Base-by-base conservation (phyloP, 2,329 filamentous ascomycete genomes). In the Diaporthe batatas region DNA sequence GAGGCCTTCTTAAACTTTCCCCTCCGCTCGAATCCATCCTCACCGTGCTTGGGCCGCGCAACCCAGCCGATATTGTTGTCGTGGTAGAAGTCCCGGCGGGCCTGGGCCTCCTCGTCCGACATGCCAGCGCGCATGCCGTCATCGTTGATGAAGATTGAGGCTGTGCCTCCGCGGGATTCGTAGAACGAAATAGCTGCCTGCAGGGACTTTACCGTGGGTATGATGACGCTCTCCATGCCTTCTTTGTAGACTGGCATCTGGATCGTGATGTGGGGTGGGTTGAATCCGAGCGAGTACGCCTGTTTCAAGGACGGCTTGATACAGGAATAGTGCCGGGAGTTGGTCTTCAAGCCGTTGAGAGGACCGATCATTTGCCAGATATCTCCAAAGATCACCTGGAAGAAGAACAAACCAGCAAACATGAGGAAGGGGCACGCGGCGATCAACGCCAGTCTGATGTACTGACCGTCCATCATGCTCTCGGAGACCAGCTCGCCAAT, bases 1-100 rank as follows among this genome's bases (percentile, higher is more conserved):
- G 91, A 93, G 1, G 91, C 91, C 81, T 93, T 92, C 83, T 93
- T 93, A 84, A 92, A 93, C 79, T 92, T 92, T 70, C 91, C 91
- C 51, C 84, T 84, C 51, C 89, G 84, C 23, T 87, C 74, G 76
- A 89, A 91, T 23, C 82, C 84, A 54, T 84, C 80, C 32, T 84
- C 82, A 70, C 84, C 84, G 73, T 87, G 83, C 65, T 80, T 81
- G 7, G 85, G 84, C n/a, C 87, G 82, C 1, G 85, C 82, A 25
- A 85, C 84, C 82, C 85, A 86, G 49, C 85, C 85, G 71, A 87
- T 86, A 72, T 82, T 83, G 76, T 87, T 83, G 69, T 86, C 84
- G n/a, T 82, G 79, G 76, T 87, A 87, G 75, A 86, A 88, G n/a
- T 86, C 83, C 10, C 81, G 81, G 16, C 85, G 81, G 34, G 79